Base-by-base conservation (phyloP, 768 basidiomycete species). In the Coprinopsis marcescibilis region DNA sequence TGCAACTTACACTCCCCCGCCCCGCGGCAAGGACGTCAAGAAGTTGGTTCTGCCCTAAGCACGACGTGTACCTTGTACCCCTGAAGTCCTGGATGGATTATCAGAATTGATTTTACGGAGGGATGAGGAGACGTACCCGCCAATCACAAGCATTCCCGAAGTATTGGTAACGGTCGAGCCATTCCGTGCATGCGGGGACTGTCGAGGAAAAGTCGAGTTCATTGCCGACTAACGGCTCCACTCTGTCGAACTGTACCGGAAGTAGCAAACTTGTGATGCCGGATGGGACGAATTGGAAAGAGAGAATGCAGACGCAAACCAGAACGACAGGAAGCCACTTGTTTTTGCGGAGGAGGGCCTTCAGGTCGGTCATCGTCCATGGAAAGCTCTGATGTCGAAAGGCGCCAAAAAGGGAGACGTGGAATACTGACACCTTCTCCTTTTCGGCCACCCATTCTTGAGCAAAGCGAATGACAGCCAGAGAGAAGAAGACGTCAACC, bases 31-130 rank as follows among this genome's bases (percentile, higher is more conserved):
- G 35, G 24, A 56, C 53, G 21, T 60, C 55, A 3, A 53, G 40
- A 37, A 58, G 35, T 38, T 60, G 58, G 34, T 56, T 60, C 48
- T 58, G 57, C 5, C 46, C 53, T 11, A 56, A 46, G 32, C 58
- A 60, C 33, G 23, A 53, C 14, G 53, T 57, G 41, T 54, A 57
- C 2, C 17, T 3, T 5, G 42, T 21, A 26, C 37, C 51, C 1
- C 52, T 56, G 38, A 45, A 56, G 1, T 17, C 3, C 57, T 56
- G 29, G 20, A 35, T n/a, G n/a, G n/a, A n/a, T n/a, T n/a, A n/a
- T n/a, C n/a, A n/a, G n/a, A n/a, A n/a, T n/a, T n/a, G n/a, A n/a
- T n/a, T n/a, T n/a, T n/a, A n/a, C n/a, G n/a, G n/a, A n/a, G n/a
- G n/a, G n/a, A n/a, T 8, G 35, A 17, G 25, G 38, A 17, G 6